Conservation (phyloP, 331 rosid species). For the Spiraea crenata region DNA sequence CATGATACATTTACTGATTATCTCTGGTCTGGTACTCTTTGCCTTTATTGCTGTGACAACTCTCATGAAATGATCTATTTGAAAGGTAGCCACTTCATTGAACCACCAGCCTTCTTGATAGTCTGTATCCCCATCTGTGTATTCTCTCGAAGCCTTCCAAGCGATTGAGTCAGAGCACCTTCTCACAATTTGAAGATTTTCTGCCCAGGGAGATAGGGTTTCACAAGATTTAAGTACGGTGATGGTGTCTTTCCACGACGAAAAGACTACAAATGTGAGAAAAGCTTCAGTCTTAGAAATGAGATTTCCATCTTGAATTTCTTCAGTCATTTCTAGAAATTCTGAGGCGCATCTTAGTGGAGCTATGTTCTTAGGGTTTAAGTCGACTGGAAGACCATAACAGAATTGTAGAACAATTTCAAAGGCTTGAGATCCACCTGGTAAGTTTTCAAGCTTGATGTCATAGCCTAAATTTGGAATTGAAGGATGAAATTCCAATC, state of each 20-base stretch:
- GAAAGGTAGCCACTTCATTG: constrained; percentile 44
- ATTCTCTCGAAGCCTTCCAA: constrained; percentile 77
- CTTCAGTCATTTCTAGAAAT: constrained; percentile 89
- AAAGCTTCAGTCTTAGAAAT: constrained; percentile 80
- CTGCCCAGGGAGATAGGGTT: constrained; percentile 87
- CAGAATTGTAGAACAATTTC: constrained; percentile 76
- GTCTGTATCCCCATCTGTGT: constrained; percentile 29
- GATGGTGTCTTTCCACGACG: constrained; percentile 87
- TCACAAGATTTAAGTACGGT: constrained; percentile 76
- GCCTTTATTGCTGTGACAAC: constrained; percentile 61
- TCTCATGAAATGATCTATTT: constrained; percentile 68
- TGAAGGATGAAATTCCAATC: constrained; percentile 52
- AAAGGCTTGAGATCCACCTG: constrained; percentile 77
- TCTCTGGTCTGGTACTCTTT: constrained; percentile 61
- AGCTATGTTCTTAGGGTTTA: constrained; percentile 65
- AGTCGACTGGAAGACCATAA: constrained; percentile 78
- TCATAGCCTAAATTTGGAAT: constrained; percentile 42
- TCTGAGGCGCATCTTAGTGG: constrained; percentile 88
- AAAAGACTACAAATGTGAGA: constrained; percentile 86
- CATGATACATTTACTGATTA: constrained; percentile 69
- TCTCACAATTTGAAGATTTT: constrained; percentile 86
- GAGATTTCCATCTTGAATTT: constrained; percentile 81
- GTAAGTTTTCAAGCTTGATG: constrained; percentile 76
- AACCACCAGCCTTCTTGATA: constrained; percentile 72
- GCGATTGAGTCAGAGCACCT: constrained; percentile 88